A percentile compares a stretch with the other conserved stretches of the same genome.
Evolutionary conservation across 352 stramenopile species (phyloP).

Genomic region (Pythium phragmiticola): DNA sequence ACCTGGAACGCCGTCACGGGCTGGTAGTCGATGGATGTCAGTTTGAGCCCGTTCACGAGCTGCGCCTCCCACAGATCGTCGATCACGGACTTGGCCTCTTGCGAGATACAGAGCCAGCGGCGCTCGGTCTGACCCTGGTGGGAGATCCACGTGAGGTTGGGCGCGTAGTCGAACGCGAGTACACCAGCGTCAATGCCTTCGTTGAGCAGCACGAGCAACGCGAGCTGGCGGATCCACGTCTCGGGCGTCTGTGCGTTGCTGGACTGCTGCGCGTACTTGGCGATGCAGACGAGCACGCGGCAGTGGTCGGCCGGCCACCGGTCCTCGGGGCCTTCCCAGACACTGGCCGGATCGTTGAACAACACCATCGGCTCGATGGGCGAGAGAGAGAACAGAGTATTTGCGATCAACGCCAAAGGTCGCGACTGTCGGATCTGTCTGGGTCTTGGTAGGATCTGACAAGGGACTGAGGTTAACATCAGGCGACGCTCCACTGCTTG

Average conservation of each 20-base stretch:
- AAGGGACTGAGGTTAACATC: neutral
- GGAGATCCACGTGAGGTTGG: slow-evolving; percentile 90
- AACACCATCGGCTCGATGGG: neutral
- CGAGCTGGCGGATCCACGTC: slow-evolving; percentile 94
- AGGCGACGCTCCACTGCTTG: no score
- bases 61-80: slow-evolving; percentile 95
- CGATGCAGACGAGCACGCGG: slow-evolving; percentile 94
- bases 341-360: slow-evolving; percentile 7
- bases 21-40: slow-evolving; percentile 92
- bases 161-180: slow-evolving; percentile 96
- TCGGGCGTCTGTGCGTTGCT: slow-evolving; percentile 83
- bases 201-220: slow-evolving; percentile 94
- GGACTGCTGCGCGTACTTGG: slow-evolving; percentile 91
- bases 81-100: slow-evolving; percentile 95
- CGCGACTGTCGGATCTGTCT: neutral
- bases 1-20: slow-evolving; percentile 96
- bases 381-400: neutral
- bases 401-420: neutral
- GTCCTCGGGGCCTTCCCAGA: slow-evolving; percentile 59
- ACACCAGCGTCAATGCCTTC: slow-evolving; percentile 94
- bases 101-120: slow-evolving; percentile 90
- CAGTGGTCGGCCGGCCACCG: slow-evolving; percentile 92
- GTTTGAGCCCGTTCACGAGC: slow-evolving; percentile 94
- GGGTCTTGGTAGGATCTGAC: neutral
- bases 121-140: slow-evolving; percentile 78